Base-by-base conservation (phyloP, 2,329 filamentous ascomycete genomes). In the Reticulascus tulasneorum region DNA sequence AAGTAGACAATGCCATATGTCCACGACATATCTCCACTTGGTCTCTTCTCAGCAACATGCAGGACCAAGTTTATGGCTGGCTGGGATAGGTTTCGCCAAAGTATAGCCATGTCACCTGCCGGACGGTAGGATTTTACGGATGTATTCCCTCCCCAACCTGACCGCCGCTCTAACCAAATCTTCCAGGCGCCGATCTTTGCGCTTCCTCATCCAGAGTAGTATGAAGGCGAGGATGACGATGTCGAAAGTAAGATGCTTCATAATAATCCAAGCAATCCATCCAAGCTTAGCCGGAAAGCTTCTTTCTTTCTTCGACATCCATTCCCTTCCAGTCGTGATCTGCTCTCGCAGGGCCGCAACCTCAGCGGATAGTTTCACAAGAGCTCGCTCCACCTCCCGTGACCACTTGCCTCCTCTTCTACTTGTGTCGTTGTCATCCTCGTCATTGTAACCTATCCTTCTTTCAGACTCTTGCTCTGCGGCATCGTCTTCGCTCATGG, bases 291-390 rank as follows among this genome's bases (percentile, higher is more conserved):
- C 73, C 31, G 78, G 72, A 17, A 85, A 59, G 35, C 76, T 82
- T 43, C 76, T 77, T 43, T 77, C 75, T 47, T 75, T 82, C 47
- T 76, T 77, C 13, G 77, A 74, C 44, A 77, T 76, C 64, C 84
- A 84, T 47, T 91, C 77, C 10, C 85, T 73, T 0, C 86, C 81
- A 0, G 79, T 76, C 35, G 88, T 84, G 48, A 97, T 84, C 56
- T 97, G 90, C 62, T 98, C 93, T 23, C 93, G 77, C 44, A 97
- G 64, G 1, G 93, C 93, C 2, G 93, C 90, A 21, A 98, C 79
- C 62, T 98, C 93, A 12, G 89, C 85, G 6, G 90, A 94, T 64
- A 97, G 81, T 50, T 89, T 86, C 37, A 91, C 86, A 38, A 97
- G 72, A 16, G 88, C 86, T 27, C 82, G 77, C 64, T 97, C 91